Conservation (phyloP, 306 rosid genomes). For the Glycine tomentella region DNA sequence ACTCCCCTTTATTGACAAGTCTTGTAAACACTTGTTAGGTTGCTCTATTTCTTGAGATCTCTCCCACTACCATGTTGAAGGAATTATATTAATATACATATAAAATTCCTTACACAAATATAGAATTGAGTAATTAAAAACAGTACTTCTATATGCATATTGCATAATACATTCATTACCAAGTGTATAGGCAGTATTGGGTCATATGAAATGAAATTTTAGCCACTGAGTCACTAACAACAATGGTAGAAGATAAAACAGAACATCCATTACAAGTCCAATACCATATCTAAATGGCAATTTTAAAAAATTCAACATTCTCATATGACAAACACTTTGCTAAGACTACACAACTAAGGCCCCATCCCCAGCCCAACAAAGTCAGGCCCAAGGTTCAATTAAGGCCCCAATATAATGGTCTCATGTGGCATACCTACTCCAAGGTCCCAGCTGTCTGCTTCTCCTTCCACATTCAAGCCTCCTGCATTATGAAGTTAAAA, state of each 20-base stretch:
- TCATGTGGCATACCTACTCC: conserved; percentile 75
- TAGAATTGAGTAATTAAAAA: not conserved
- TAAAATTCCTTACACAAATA: not conserved
- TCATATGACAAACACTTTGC: conserved; percentile 3
- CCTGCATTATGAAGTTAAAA: conserved; percentile 55
- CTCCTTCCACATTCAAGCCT: conserved; percentile 97
- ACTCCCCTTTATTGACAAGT: not conserved
- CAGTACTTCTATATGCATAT: not conserved
- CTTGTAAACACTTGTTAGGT: not conserved
- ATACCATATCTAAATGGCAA: not conserved
- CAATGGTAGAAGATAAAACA: not conserved
- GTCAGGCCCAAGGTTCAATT: not conserved
- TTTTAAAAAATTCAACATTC: conserved; percentile 22
- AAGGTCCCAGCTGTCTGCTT: conserved; percentile 95
- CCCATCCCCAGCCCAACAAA: conserved; percentile 13
- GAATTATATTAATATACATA: not conserved
- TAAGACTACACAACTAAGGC: conserved; percentile 5
- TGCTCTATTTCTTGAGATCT: not conserved
- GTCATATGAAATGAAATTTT: conserved; percentile 8
- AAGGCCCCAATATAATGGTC: conserved; percentile 17
- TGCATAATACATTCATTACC: conserved; percentile 2
- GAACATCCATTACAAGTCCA: not conserved
- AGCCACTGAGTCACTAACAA: not conserved
- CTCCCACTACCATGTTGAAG: not conserved
- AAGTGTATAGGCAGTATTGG: not conserved